These are phyloP conservation scores for Colletotrichum sp. DNA, from an alignment of 2,329 filamentous ascomycete genomes.

Conservation along the genomic window DNA sequence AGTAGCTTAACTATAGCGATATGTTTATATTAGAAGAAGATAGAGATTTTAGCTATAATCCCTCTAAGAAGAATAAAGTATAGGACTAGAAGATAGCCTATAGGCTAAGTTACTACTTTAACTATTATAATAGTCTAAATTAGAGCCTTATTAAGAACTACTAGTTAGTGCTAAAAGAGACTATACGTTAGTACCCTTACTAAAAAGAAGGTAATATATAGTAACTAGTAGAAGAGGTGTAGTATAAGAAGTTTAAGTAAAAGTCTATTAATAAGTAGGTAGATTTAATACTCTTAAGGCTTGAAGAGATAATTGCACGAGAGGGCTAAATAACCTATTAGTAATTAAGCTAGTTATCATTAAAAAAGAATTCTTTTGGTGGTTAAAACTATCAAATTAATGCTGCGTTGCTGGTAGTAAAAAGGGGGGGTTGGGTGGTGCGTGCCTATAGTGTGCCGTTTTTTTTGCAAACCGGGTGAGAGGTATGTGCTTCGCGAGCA, in stretches of 20 bases:
- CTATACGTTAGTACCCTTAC: neutral
- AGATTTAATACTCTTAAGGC: neutral
- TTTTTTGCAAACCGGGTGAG: neutral
- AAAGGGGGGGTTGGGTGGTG: neutral
- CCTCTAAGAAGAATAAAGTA: neutral
- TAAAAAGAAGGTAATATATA: neutral
- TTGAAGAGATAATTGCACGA: neutral
- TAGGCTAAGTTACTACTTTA: neutral
- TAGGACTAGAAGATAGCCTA: neutral
- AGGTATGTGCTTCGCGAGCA: neutral
- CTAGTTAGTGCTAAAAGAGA: neutral
- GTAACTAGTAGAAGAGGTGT: neutral
- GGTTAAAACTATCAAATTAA: neutral
- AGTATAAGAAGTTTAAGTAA: neutral
- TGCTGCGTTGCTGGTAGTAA: neutral
- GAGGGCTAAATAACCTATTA: neutral
- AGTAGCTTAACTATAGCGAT: neutral
- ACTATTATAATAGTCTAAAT: neutral
- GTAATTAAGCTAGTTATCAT: neutral
- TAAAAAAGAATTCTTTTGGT: neutral
- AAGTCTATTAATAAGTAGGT: neutral
- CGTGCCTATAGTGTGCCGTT: neutral
- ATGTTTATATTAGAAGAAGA: neutral
- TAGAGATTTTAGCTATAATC: neutral
- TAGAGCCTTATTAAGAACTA: neutral